Conservation (phyloP, 176 grass and related monocot genomes). For the Ensete ventricosum region DNA sequence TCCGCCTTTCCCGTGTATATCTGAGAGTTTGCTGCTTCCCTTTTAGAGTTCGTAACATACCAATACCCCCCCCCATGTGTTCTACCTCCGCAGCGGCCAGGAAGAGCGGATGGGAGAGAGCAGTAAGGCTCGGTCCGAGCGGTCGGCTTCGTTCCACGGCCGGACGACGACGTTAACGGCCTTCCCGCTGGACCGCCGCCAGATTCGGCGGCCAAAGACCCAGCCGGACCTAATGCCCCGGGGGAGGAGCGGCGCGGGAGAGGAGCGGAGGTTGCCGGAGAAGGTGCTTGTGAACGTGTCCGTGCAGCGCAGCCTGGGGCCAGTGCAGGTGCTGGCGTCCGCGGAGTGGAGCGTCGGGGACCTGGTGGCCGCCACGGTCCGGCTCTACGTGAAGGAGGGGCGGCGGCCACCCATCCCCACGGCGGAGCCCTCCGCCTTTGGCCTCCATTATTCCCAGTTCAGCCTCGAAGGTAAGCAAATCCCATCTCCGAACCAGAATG, state of each 20-base stretch:
- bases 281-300: constrained; percentile 15
- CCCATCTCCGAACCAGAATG: background rate
- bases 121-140: constrained; percentile 6
- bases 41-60: too few relatives aligned
- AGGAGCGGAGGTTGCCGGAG: background rate
- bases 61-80: too few relatives aligned
- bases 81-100: background rate
- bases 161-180: constrained; percentile 10
- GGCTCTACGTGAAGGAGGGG: constrained; percentile 14
- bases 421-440: constrained; percentile 12
- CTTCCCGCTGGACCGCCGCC: background rate
- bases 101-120: background rate
- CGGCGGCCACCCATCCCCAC: background rate
- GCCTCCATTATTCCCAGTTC: constrained; percentile 20
- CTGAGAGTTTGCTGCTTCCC: too few relatives aligned
- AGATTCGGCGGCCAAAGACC: constrained; percentile 52
- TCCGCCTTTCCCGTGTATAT: too few relatives aligned
- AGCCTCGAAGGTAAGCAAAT: constrained; percentile 11
- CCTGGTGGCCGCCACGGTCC: background rate
- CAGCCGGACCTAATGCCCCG: constrained; percentile 37
- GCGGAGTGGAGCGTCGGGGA: constrained; percentile 10
- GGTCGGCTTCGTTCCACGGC: constrained; percentile 59
- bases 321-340: constrained; percentile 10
- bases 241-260: background rate
- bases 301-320: constrained; percentile 20